These are phyloP conservation scores for Arctium minus DNA, from an alignment of 129 eudicot genomes.

Conservation along the genomic window DNA sequence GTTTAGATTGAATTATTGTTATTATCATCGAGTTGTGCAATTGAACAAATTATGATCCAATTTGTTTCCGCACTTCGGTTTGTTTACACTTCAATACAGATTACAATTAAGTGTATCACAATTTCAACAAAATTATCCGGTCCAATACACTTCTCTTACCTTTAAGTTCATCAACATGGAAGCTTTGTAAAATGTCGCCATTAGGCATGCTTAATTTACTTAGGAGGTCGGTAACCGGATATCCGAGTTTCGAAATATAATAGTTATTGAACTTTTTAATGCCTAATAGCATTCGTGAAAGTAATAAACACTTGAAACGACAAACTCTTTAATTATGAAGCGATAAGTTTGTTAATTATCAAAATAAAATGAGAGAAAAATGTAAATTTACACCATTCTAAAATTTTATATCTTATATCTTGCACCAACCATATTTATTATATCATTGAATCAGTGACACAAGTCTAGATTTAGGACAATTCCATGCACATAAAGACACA, in stretches of 20 bases:
- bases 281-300: neutral
- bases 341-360: neutral
- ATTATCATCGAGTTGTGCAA: too few relatives aligned
- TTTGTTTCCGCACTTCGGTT: too few relatives aligned
- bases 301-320: neutral
- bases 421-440: neutral
- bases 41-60: neutral
- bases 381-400: neutral
- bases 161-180: neutral
- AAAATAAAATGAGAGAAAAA: neutral
- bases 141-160: neutral
- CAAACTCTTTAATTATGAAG: neutral
- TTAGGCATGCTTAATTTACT: too few relatives aligned
- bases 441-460: neutral
- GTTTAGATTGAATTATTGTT: neutral
- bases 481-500: neutral
- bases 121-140: neutral
- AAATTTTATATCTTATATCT: neutral
- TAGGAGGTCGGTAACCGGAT: neutral
- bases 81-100: too few relatives aligned
- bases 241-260: too few relatives aligned
- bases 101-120: neutral
- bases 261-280: too few relatives aligned
- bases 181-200: neutral
- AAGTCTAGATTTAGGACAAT: neutral